phyloP scores from a whole-genome alignment of 306 rosid species.

The Calophaca sinica region DNA sequence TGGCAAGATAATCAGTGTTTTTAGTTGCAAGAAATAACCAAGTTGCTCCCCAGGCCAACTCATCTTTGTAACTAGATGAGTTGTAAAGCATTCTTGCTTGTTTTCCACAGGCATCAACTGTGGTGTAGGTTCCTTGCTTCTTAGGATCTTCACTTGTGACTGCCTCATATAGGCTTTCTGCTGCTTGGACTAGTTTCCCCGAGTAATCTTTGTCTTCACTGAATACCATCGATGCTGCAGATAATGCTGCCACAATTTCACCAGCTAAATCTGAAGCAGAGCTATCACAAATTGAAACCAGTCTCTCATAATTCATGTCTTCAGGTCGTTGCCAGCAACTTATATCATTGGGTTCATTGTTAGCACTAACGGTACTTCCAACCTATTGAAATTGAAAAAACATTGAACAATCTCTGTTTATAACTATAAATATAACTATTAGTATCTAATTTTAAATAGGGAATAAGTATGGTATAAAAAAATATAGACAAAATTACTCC shows the following conservation, averaged over 20 bases:
- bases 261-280: slow-evolving; percentile 82
- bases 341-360: slow-evolving; percentile 52
- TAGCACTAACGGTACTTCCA: slow-evolving; percentile 62
- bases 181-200: slow-evolving; percentile 54
- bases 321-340: slow-evolving; percentile 87
- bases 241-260: slow-evolving; percentile 80
- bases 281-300: slow-evolving; percentile 64
- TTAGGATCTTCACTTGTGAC: slow-evolving; percentile 52
- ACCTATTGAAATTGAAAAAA: slow-evolving; percentile 57
- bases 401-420: neutral
- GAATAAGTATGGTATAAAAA: neutral
- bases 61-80: slow-evolving; percentile 72
- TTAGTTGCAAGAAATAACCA: slow-evolving; percentile 80
- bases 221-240: slow-evolving; percentile 78
- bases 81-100: slow-evolving; percentile 65
- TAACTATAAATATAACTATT: neutral
- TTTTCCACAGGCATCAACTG: slow-evolving; percentile 67
- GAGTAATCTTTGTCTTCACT: slow-evolving; percentile 64
- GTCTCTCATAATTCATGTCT: slow-evolving; percentile 68
- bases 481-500: too few relatives aligned
- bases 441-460: neutral
- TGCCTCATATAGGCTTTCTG: slow-evolving; percentile 55
- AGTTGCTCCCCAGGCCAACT: slow-evolving; percentile 85
- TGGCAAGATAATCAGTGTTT: slow-evolving; percentile 55
- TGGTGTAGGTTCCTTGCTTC: slow-evolving; percentile 69